These are phyloP conservation scores for Amorphotheca resinae DNA, from an alignment of 495 filamentous ascomycete genomes.

Conservation along the genomic window DNA sequence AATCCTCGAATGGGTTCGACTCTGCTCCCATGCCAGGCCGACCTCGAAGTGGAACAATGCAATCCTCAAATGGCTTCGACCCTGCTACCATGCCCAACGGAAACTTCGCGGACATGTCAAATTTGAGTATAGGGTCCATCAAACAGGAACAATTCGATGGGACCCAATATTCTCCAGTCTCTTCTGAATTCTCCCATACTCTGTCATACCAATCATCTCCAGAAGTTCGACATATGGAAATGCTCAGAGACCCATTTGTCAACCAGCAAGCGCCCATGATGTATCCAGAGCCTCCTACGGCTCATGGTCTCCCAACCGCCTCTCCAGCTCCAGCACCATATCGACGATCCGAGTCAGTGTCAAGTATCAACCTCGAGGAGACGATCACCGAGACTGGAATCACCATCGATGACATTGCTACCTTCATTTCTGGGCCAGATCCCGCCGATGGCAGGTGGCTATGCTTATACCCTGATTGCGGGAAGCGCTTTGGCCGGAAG, in stretches of 20 bases:
- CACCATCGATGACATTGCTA: constrained; percentile 72
- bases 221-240: constrained; percentile 23
- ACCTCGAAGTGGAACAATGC: constrained; percentile 22
- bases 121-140: constrained; percentile 37
- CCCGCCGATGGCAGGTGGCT: constrained; percentile 67
- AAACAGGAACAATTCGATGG: constrained; percentile 36
- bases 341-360: constrained; percentile 39
- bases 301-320: constrained; percentile 7
- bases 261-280: constrained; percentile 23
- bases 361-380: constrained; percentile 43
- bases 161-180: constrained; percentile 13
- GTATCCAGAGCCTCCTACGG: constrained; percentile 15
- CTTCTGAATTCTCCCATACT: constrained; percentile 14
- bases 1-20: constrained; percentile 27
- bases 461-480: constrained; percentile 69
- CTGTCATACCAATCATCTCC: constrained; percentile 31
- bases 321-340: constrained; percentile 28
- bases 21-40: constrained; percentile 39
- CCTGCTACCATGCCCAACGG: constrained; percentile 36
- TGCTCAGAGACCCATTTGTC: constrained; percentile 23
- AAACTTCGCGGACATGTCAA: constrained; percentile 43
- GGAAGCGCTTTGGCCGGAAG: constrained; percentile 77
- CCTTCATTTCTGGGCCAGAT: constrained; percentile 72
- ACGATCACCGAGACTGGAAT: constrained; percentile 60
- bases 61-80: constrained; percentile 28